Evolutionary conservation across 2,329 filamentous ascomycete genomes (phyloP), one percentile per base, ranked within the genome.

Genomic region (Neopestalotiopsis rosae): DNA sequence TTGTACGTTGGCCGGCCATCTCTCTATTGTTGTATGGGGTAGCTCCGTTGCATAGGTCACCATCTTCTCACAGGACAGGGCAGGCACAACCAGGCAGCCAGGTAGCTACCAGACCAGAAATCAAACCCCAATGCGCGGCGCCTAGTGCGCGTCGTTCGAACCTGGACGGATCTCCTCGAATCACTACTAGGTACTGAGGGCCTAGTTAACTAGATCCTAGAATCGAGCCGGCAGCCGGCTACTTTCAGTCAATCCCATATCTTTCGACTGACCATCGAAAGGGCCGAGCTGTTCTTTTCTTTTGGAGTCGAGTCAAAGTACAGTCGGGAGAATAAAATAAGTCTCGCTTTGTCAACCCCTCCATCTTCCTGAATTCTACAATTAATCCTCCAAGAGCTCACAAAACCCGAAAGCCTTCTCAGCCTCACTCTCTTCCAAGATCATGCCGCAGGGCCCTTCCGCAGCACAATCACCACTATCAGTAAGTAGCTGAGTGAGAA

Each of bases 341-440:
- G 34, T 17, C n/a, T 30, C 30, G 59, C 59, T 61, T 61, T 38
- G 59, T 61, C 59, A 61, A 40, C 59, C 32, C 24, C 34, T 40
- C 12, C 28, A 61, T 12, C 7, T 30, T 61, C 28, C 34, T 38
- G 34, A 38, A 38, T 38, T 10, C 32, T 40, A 34, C 13, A 61
- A 61, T 34, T 10, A 28, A n/a, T 61, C 32, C 14, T 24, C 1
- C 30, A 59, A 28, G n/a, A 20, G 45, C 14, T 20, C 45, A 13
- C 17, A 6, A 3, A 52, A 20, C n/a, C 13, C 13, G 7, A 52
- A 52, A 52, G 14, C 14, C 17, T 17, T 20, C 57, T 59, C 57
- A 59, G 57, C 57, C 57, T 59, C 57, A 24, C 57, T 59, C 17
- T 20, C n/a, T n/a, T 6, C 34, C 34, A 38, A 20, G 45, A 52